Evolutionary conservation across 2,329 filamentous ascomycete genomes (phyloP).

Genomic region (Elsinoe arachidis): DNA sequence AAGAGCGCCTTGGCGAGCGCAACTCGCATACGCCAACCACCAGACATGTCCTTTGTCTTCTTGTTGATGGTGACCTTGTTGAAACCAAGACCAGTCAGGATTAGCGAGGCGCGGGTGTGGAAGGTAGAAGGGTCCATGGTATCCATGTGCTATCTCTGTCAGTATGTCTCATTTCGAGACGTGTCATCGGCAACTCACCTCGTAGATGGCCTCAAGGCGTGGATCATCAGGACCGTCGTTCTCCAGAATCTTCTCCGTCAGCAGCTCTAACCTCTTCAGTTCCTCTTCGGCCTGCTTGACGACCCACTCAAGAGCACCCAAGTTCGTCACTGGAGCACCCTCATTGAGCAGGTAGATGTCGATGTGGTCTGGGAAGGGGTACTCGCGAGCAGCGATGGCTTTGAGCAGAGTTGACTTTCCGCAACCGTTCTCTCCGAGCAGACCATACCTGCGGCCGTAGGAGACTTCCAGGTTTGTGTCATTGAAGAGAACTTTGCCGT

Average conservation of each 20-base stretch:
- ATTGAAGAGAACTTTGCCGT: slow-evolving; percentile 90
- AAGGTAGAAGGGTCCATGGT: slow-evolving; percentile 98
- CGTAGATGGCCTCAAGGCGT: slow-evolving; percentile 86
- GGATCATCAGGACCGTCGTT: slow-evolving; percentile 86
- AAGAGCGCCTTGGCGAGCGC: slow-evolving; percentile 95
- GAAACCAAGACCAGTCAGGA: slow-evolving; percentile 97
- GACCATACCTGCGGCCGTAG: slow-evolving; percentile 84
- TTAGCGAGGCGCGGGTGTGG: slow-evolving; percentile 87
- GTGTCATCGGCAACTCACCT: slow-evolving; percentile 51
- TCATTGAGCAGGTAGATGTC: slow-evolving; percentile 98
- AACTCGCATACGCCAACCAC: slow-evolving; percentile 99
- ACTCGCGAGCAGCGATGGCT: slow-evolving; percentile 87
- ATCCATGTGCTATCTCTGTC: slow-evolving; percentile 70
- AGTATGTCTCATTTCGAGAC: slow-evolving; percentile 12
- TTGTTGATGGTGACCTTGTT: slow-evolving; percentile 97
- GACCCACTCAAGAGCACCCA: slow-evolving; percentile 94
- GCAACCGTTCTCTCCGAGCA: slow-evolving; percentile 97
- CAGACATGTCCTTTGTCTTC: slow-evolving; percentile 99
- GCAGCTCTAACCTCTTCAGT: slow-evolving; percentile 77
- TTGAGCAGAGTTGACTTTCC: slow-evolving; percentile 98
- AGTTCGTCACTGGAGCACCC: slow-evolving; percentile 79
- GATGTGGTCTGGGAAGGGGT: slow-evolving; percentile 88
- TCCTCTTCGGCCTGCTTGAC: slow-evolving; percentile 89
- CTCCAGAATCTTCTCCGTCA: slow-evolving; percentile 85
- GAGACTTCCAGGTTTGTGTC: slow-evolving; percentile 90